Base-by-base conservation (phyloP, 2,329 filamentous ascomycete species). In the Paecilomyces formosus region DNA sequence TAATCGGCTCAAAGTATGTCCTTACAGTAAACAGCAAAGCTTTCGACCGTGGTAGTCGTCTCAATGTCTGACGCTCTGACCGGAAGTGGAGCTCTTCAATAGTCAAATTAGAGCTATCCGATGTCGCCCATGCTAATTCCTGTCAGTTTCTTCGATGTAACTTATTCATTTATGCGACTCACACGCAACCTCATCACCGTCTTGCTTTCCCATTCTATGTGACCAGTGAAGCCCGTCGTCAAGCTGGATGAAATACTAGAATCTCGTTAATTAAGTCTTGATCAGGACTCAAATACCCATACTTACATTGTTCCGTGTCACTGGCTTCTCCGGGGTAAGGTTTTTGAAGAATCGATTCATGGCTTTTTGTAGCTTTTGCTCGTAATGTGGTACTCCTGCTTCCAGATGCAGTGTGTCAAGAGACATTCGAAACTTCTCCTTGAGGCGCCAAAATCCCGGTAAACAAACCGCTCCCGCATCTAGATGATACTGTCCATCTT, bases 141-240 rank as follows among this genome's bases (percentile, higher is more conserved):
- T 45, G 7, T 45, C 18, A 45, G 35, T 45, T 45, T 18, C 1
- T n/a, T 3, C 2, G 7, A 45, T 18, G 4, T 8, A 4, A 18
- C 3, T 3, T 45, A 18, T 45, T 45, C 4, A 6, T 45, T 45
- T 15, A 18, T 45, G 3, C 18, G 6, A 45, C 35, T 45, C n/a
- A 45, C 35, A 45, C 22, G 61, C 61, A 49, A 62, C 56, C 53
- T 62, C 60, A 35, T 56, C 57, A 30, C 61, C 61, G n/a, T 35
- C 35, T 45, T 63, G 60, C 2, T 60, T 56, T 13, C 61, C 61
- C 61, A 63, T 63, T 15, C 61, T 60, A 60, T 63, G 61, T 12
- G 61, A 63, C 61, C 61, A 63, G 55, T 63, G 61, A 3, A 63
- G 54, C 53, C 61, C 61, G 49, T 63, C 61, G 11, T 63, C 61